These are phyloP conservation scores for Cerrena zonata DNA, from an alignment of 1,284 basidiomycete genomes.

Conservation along the genomic window DNA sequence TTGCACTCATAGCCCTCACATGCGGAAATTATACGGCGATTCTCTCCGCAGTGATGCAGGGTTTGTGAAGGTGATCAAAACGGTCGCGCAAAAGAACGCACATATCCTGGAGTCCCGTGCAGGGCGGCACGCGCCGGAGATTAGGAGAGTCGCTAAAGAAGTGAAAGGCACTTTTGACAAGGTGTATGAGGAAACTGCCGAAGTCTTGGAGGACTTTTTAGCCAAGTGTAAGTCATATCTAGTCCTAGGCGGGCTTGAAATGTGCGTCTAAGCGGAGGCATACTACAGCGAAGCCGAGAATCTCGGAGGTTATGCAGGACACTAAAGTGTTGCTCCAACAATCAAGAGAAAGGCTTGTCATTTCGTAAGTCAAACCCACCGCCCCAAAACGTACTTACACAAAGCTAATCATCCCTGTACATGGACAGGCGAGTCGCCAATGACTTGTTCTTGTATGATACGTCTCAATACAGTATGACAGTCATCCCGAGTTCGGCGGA, in stretches of 20 bases:
- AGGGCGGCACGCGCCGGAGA: conserved; percentile 66
- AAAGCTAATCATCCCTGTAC: conserved; percentile 7
- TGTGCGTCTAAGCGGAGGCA: conserved; percentile 1
- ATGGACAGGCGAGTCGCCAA: conserved; percentile 67
- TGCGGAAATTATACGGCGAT: conserved; percentile 92
- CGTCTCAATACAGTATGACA: conserved; percentile 69
- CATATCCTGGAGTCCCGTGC: conserved; percentile 63
- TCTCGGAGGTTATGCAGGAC: conserved; percentile 84
- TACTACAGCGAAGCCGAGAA: conserved; percentile 46
- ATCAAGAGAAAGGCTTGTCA: conserved; percentile 81
- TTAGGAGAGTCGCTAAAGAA: conserved; percentile 78
- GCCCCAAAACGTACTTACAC: not conserved
- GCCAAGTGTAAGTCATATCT: conserved; percentile 65
- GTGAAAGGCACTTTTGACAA: conserved; percentile 91
- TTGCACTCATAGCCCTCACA: conserved; percentile 72
- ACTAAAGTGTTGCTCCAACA: conserved; percentile 89
- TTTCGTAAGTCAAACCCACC: conserved; percentile 56
- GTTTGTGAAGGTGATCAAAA: conserved; percentile 93
- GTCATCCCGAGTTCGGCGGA: conserved; percentile 49
- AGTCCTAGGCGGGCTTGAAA: not conserved
- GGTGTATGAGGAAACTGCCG: conserved; percentile 87
- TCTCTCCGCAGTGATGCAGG: conserved; percentile 91
- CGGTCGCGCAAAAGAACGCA: conserved; percentile 78
- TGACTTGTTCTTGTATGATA: conserved; percentile 76
- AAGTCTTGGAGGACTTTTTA: conserved; percentile 88